These are phyloP conservation scores for Cyphellophora attinorum DNA, from an alignment of 2,329 filamentous ascomycete genomes.

Conservation along the genomic window DNA sequence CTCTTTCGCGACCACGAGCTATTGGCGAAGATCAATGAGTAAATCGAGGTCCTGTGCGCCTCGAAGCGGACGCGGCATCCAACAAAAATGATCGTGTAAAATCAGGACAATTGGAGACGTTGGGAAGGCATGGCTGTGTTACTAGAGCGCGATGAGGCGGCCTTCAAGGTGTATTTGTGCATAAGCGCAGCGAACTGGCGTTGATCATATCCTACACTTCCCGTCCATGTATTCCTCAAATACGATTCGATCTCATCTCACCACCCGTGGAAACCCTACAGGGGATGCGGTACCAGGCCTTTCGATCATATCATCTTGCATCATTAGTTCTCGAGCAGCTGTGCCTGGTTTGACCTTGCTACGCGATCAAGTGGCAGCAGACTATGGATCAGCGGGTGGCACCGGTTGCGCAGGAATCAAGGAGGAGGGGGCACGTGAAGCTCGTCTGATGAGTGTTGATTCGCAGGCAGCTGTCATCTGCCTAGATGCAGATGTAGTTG, in stretches of 20 bases:
- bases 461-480: no score
- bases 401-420: no score
- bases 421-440: no score
- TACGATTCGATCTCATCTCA: constrained; percentile 1
- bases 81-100: background rate
- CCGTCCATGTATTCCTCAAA: background rate
- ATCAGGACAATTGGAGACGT: background rate
- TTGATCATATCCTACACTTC: background rate
- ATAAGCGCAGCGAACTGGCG: background rate
- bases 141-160: constrained; percentile 1
- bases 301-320: no score
- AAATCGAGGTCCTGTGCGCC: constrained; percentile 36
- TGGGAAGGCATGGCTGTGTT: background rate
- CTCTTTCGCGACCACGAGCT: constrained; percentile 90
- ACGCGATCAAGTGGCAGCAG: no score
- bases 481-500: no score
- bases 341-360: no score
- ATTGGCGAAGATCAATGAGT: constrained; percentile 98
- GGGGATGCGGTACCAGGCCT: no score
- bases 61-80: background rate
- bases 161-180: background rate
- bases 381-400: no score
- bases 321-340: no score
- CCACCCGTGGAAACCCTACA: no score
- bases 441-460: no score